phyloP scores from a whole-genome alignment of 73 alveolate species.

The Stentor roeselii region DNA sequence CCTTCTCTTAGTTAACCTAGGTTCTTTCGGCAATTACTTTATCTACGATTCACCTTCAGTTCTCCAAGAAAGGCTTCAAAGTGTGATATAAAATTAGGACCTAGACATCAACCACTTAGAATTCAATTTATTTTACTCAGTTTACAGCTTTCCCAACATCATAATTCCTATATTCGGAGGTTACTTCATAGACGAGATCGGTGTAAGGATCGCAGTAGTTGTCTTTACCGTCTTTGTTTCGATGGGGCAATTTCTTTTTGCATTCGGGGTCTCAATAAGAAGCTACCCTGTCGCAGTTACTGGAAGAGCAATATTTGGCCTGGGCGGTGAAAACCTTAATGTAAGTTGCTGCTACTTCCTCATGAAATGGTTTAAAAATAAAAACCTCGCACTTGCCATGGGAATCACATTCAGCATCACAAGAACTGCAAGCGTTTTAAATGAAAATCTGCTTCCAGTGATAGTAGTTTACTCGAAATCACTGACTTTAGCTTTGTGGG shows the following conservation, averaged over 20 bases:
- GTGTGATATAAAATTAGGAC: neutral
- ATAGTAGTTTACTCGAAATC: constrained; percentile 6
- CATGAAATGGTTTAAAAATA: constrained; percentile 90
- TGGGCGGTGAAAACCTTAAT: constrained; percentile 77
- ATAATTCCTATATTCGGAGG: constrained; percentile 88
- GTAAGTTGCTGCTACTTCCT: constrained; percentile 74
- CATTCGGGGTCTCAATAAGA: constrained; percentile 63
- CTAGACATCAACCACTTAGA: neutral
- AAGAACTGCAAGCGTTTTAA: constrained; percentile 70
- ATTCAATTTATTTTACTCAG: constrained; percentile 63
- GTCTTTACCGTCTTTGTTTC: constrained; percentile 29
- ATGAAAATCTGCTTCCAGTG: constrained; percentile 21
- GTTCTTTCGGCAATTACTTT: constrained; percentile 8
- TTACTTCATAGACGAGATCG: constrained; percentile 60
- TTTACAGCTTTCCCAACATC: constrained; percentile 84
- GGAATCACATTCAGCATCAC: constrained; percentile 75
- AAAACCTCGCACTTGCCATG: constrained; percentile 90
- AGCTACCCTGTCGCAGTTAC: constrained; percentile 61
- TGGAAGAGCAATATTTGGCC: constrained; percentile 96
- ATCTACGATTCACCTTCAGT: constrained; percentile 13
- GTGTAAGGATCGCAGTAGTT: constrained; percentile 31
- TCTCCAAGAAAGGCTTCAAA: neutral
- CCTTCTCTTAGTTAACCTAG: neutral
- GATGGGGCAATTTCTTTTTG: constrained; percentile 70
- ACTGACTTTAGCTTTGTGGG: constrained; percentile 51